Evolutionary conservation across 768 basidiomycete species (phyloP).

Genomic region (Psilocybe cyanescens): DNA sequence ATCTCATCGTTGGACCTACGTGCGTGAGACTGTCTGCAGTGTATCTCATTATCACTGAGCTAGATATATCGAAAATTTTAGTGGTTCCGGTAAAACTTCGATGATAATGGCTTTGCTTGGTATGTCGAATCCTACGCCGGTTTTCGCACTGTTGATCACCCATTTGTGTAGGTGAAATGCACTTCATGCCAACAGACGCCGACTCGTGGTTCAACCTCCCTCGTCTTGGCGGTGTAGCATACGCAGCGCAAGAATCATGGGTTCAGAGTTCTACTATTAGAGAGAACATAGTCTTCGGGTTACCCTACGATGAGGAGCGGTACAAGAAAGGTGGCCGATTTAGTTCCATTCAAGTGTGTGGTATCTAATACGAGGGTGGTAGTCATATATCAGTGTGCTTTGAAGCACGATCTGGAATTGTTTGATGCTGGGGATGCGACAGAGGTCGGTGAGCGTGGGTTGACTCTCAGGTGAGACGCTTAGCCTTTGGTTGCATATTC

Average conservation of each 20-base stretch:
- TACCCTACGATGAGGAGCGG: conserved; percentile 70
- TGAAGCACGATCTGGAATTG: conserved; percentile 72
- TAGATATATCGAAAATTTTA: not conserved
- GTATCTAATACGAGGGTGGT: not conserved
- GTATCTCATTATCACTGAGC: not conserved
- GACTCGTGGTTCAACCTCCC: conserved; percentile 72
- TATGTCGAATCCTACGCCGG: conserved; percentile 11
- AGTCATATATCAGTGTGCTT: conserved; percentile 71
- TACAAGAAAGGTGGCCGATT: conserved; percentile 56
- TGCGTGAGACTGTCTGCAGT: conserved; percentile 9
- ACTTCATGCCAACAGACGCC: conserved; percentile 53
- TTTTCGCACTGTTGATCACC: not conserved
- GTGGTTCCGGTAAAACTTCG: conserved; percentile 62
- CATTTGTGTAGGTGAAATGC: conserved; percentile 57
- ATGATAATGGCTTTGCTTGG: conserved; percentile 65
- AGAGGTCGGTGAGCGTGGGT: conserved; percentile 72
- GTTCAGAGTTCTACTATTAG: conserved; percentile 76
- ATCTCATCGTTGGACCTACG: conserved; percentile 63
- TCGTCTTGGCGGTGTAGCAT: conserved; percentile 66
- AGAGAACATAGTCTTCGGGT: conserved; percentile 83
- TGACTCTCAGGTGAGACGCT: conserved; percentile 42
- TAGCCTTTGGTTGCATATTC: not conserved
- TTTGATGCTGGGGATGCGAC: conserved; percentile 70
- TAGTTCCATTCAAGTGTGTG: not conserved
- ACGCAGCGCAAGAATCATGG: conserved; percentile 85